Percentiles rank a stretch among this genome's conserved stretches.
Conservation (phyloP, 1,284 basidiomycete species). For the Macrocybe sp. region DNA sequence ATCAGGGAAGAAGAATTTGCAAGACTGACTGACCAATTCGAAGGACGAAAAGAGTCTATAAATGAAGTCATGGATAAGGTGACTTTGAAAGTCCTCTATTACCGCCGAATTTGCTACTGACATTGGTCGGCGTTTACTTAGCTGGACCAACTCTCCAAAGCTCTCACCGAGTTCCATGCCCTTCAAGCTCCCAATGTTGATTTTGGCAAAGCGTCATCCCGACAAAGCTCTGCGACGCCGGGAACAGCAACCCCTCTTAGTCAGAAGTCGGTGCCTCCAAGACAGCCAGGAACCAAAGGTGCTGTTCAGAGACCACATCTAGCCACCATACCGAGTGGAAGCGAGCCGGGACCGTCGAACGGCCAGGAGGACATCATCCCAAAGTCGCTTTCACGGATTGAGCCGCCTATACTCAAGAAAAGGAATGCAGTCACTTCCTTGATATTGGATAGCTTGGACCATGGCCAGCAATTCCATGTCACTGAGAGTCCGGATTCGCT, state of each 20-base stretch:
- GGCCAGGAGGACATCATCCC: slow-evolving; percentile 5
- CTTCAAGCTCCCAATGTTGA: slow-evolving; percentile 49
- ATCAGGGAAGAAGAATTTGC: slow-evolving; percentile 62
- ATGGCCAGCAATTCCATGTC: slow-evolving; percentile 20
- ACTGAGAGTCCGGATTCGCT: slow-evolving; percentile 30
- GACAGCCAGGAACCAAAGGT: no score
- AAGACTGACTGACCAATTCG: slow-evolving; percentile 59
- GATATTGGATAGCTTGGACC: slow-evolving; percentile 25
- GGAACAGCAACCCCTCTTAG: slow-evolving; percentile 12
- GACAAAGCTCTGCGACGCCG: slow-evolving; percentile 23
- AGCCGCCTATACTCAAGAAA: slow-evolving; percentile 1
- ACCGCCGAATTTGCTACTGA: background rate
- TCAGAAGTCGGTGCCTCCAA: slow-evolving; percentile 1
- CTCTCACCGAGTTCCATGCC: slow-evolving; percentile 54
- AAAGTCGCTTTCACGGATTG: slow-evolving; percentile 9
- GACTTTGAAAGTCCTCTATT: slow-evolving; percentile 9
- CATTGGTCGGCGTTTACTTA: slow-evolving; percentile 18
- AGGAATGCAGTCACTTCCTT: slow-evolving; percentile 19
- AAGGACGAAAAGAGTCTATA: slow-evolving; percentile 60
- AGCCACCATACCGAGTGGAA: slow-evolving; percentile 4
- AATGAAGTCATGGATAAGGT: slow-evolving; percentile 71
- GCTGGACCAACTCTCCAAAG: slow-evolving; percentile 56
- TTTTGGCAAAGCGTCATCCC: slow-evolving; percentile 27
- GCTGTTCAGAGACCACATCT: no score
- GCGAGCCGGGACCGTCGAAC: no score